Conservation (phyloP, 225 moss, liverwort and hornwort genomes). For the Ulota crispa region DNA sequence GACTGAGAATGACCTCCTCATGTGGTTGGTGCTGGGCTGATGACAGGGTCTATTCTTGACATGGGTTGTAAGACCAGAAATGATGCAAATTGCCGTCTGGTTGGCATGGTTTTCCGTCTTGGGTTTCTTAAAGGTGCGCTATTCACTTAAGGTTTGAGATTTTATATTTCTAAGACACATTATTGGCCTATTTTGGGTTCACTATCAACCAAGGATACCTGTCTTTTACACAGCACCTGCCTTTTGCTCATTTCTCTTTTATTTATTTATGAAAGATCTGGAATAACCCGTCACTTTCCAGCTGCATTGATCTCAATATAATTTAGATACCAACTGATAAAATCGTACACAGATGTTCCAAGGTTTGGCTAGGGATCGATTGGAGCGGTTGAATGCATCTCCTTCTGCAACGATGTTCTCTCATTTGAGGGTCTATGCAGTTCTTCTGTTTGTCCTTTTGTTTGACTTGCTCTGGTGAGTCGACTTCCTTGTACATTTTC, state of each 20-base stretch:
- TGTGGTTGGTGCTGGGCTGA: slow-evolving; percentile 18
- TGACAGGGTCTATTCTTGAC: slow-evolving; percentile 88
- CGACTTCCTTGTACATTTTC: slow-evolving; percentile 1
- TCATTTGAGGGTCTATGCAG: slow-evolving; percentile 85
- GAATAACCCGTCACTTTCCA: not conserved
- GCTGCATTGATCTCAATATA: slow-evolving; percentile 6
- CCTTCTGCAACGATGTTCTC: slow-evolving; percentile 85
- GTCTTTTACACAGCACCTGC: not conserved
- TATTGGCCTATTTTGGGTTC: not conserved
- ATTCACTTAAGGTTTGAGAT: not conserved
- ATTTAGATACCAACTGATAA: not conserved
- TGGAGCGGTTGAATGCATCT: slow-evolving; percentile 97
- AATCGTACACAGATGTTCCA: slow-evolving; percentile 74
- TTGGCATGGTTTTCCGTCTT: slow-evolving; percentile 95
- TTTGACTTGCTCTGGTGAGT: slow-evolving; percentile 84
- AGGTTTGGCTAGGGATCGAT: slow-evolving; percentile 90
- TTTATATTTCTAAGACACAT: not conserved
- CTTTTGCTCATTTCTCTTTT: not conserved
- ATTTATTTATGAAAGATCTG: not conserved
- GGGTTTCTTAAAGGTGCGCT: slow-evolving; percentile 85
- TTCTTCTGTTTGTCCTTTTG: slow-evolving; percentile 82
- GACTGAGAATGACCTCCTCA: not conserved
- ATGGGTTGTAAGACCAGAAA: slow-evolving; percentile 95
- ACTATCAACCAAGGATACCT: not conserved
- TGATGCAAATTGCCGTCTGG: slow-evolving; percentile 92